Conservation (phyloP, 83 land plant species). For the Diphasiastrum complanatum region DNA sequence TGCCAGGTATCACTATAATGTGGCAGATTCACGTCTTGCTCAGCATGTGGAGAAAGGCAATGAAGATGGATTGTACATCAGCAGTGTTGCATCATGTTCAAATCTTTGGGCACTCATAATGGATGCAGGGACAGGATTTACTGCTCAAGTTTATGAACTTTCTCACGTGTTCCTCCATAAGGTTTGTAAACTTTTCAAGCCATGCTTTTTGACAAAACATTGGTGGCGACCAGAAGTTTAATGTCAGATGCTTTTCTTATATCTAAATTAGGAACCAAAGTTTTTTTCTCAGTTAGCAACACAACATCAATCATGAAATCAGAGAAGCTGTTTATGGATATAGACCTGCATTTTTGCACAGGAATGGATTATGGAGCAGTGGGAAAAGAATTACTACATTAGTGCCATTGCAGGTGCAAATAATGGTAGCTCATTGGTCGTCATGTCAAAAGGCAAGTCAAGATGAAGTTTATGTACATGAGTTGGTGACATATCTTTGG, state of each 20-base stretch:
- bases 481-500: too few species aligned
- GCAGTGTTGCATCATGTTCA: slow-evolving; percentile 67
- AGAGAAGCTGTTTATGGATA: background rate
- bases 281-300: background rate
- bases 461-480: too few species aligned
- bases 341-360: slow-evolving; percentile 3
- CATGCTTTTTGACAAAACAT: too few species aligned
- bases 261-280: background rate
- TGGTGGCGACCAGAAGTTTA: too few species aligned
- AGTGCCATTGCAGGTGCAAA: slow-evolving; percentile 55
- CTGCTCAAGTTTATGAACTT: slow-evolving; percentile 55
- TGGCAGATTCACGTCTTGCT: slow-evolving; percentile 54
- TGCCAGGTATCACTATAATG: slow-evolving; percentile 74
- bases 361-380: slow-evolving; percentile 73
- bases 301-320: background rate
- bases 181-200: slow-evolving; percentile 20
- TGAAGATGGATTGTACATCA: slow-evolving; percentile 72
- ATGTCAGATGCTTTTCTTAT: background rate
- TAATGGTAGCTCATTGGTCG: slow-evolving; percentile 55
- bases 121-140: slow-evolving; percentile 77
- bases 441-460: slow-evolving; percentile 76
- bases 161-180: slow-evolving; percentile 54
- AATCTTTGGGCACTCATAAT: slow-evolving; percentile 81
- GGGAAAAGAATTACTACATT: slow-evolving; percentile 59
- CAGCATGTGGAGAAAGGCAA: slow-evolving; percentile 81